Evolutionary conservation across 192 early-diverging fungal species (phyloP), one percentile per base, ranked within the genome.

Genomic region (Umbelopsis vinacea): DNA sequence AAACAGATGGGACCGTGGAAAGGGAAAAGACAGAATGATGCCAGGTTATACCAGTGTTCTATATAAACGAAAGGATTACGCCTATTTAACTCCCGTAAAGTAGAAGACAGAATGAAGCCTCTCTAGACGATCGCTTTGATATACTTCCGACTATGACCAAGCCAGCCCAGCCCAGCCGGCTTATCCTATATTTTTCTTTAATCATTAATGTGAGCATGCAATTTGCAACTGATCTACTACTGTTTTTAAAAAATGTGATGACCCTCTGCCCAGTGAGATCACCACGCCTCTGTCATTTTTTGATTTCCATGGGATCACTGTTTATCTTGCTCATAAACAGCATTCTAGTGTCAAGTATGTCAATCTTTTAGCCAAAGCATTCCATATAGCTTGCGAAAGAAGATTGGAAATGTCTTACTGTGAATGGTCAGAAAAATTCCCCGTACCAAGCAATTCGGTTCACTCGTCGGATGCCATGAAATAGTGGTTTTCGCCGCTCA

Each of bases 181-280:
- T 19, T 14, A 63, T 17, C 29, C 29, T 29, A 37, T 63, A 60
- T 33, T 60, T 60, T 60, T n/a, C n/a, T 9, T 60, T 35, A 63
- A 63, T 37, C 57, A 35, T 63, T 63, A 63, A 63, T 63, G 57
- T 37, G 57, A 63, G 35, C 57, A 35, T 63, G 17, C n/a, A 63
- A 35, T 63, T 63, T 63, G 57, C 57, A 63, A 63, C 57, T 63
- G 57, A 63, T 63, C 57, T 63, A 63, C 57, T 37, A 63, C 57
- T 63, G 57, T 63, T 37, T 29, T 63, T 29, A 63, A 29, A 63
- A 63, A 63, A 37, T 63, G 57, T 33, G 29, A 12, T 35, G 24
- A 35, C 55, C 11, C 47, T 10, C 47, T 9, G 3, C 38, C 3
- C 38, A 40, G 3, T 40, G 38, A 40, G 38, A 8, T 40, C 38